Base-by-base conservation (phyloP, 139 green algal genomes). In the Tetradesmus obliquus region DNA sequence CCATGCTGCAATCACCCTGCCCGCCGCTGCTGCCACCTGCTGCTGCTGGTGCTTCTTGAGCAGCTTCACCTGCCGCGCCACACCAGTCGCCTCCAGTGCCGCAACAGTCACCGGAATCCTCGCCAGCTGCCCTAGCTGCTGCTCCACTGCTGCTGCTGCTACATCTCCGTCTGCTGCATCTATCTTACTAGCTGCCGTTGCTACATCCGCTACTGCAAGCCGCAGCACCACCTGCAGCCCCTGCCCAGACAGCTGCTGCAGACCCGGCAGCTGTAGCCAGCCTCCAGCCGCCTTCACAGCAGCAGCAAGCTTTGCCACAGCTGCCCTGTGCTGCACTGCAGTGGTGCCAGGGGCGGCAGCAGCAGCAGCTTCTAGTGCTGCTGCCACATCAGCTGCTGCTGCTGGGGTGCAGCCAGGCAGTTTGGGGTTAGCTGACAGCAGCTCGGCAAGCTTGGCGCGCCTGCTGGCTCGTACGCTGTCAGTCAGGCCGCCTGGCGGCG, bases 181-280 rank as follows among this genome's bases (percentile, higher is more conserved):
- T 15, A 24, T 69, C n/a, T 45, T 24, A 7, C 7, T 15, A 51
- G 87, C 72, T 5, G 24, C 53, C 20, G 13, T 22, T 9, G 55
- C 72, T 17, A 58, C 3, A 15, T 45, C n/a, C 19, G 53, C 79
- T 3, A 91, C 76, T 5, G 55, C 76, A 5, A 24, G 4, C 76
- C 3, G 66, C 76, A 91, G 22, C 76, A 87, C 74, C 5, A 79
- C 57, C 3, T 9, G 24, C 2, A 91, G 57, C 19, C 55, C 88
- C 55, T 79, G 3, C 3, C 32, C 86, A 13, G 55, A 15, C 76
- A 91, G 32, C 76, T 60, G 17, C 24, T 60, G 13, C 62, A 91
- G 55, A 20, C n/a, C 55, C 5, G 88, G 88, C 79, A 91, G 32
- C n/a, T 86, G 10, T n/a, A 60, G 55, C 88, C 88, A 91, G 3